These are phyloP conservation scores for Aspergillus arachidicola DNA, from an alignment of 2,329 filamentous ascomycete genomes.

Conservation along the genomic window DNA sequence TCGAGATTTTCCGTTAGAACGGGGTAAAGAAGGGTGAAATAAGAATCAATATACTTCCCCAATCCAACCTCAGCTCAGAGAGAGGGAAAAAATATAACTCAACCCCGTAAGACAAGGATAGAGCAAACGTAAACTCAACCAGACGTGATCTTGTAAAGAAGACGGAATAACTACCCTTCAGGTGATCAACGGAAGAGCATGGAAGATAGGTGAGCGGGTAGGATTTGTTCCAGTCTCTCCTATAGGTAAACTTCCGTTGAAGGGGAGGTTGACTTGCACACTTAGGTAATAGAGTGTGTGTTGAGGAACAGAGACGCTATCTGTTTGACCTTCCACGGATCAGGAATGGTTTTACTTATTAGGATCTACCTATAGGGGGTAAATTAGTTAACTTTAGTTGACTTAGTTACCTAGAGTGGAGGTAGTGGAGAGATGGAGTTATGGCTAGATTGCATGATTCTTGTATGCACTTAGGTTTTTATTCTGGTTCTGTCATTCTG, in stretches of 20 bases:
- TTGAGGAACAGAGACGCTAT: neutral
- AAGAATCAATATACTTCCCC: neutral
- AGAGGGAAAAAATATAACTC: neutral
- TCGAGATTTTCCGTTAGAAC: too few species aligned
- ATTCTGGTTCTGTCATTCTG: neutral
- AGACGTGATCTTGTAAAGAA: neutral
- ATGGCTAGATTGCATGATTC: neutral
- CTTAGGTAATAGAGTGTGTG: neutral
- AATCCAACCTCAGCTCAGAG: neutral
- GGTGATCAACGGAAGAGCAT: neutral
- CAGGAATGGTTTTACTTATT: neutral
- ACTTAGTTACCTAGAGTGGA: neutral
- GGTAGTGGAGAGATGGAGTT: neutral
- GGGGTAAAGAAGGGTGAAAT: too few species aligned
- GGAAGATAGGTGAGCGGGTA: neutral
- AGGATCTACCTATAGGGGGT: neutral
- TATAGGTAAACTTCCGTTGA: neutral
- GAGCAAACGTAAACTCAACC: neutral
- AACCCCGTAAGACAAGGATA: neutral
- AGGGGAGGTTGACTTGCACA: neutral
- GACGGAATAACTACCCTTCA: neutral
- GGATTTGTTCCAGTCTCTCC: neutral
- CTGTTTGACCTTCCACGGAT: neutral
- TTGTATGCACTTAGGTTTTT: too few species aligned
- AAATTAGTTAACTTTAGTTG: neutral